A percentile compares a stretch with the other conserved stretches of the same genome.
These are phyloP conservation scores for Mycogone perniciosa DNA, from an alignment of 2,329 filamentous ascomycete species.

Conservation along the genomic window DNA sequence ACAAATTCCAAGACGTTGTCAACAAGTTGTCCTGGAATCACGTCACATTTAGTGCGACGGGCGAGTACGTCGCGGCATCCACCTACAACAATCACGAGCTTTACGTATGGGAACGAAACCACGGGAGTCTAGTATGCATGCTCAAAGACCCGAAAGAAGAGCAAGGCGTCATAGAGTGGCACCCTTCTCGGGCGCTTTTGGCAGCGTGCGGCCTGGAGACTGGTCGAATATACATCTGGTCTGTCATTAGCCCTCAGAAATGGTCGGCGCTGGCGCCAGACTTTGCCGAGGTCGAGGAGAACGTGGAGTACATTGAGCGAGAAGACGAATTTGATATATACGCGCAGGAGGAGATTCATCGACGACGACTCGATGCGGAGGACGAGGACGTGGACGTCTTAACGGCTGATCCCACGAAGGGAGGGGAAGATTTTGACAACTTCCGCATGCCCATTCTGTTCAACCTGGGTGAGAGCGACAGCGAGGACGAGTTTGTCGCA, in stretches of 20 bases:
- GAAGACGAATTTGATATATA: slow-evolving; percentile 99
- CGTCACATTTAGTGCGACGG: slow-evolving; percentile 87
- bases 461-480: slow-evolving; percentile 88
- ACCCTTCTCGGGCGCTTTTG: slow-evolving; percentile 78
- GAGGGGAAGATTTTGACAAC: slow-evolving; percentile 51
- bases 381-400: slow-evolving; percentile 92
- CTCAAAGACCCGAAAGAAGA: slow-evolving; percentile 95
- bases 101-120: slow-evolving; percentile 93
- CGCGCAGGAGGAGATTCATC: slow-evolving; percentile 87
- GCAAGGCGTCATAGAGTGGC: slow-evolving; percentile 95
- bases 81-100: slow-evolving; percentile 99
- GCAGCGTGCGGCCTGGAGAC: slow-evolving; percentile 90
- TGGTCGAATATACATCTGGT: slow-evolving; percentile 92
- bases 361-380: slow-evolving; percentile 81
- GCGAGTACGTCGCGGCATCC: slow-evolving; percentile 92
- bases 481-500: slow-evolving; percentile 76
- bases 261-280: slow-evolving; percentile 97
- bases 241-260: slow-evolving; percentile 86
- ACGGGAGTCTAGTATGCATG: slow-evolving; percentile 92
- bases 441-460: slow-evolving; percentile 93
- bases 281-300: slow-evolving; percentile 96
- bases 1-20: slow-evolving; percentile 97
- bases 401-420: slow-evolving; percentile 62
- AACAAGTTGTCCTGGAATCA: slow-evolving; percentile 96
- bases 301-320: slow-evolving; percentile 89